Base-by-base conservation (phyloP, 805 yeast species). In the Starmerella bombi region DNA sequence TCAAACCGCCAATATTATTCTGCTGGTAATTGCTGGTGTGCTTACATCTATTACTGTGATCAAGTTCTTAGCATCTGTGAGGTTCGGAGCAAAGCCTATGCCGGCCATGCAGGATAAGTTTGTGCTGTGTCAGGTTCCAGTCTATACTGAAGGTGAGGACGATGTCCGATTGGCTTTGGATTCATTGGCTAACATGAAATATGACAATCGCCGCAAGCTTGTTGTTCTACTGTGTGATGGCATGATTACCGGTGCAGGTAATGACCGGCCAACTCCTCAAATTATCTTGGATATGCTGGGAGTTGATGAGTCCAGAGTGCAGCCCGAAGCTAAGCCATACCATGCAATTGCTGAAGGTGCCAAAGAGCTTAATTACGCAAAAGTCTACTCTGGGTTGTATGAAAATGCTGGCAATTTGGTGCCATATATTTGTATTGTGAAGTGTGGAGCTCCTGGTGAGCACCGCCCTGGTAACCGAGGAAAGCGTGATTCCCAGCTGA, bases 351-450 rank as follows among this genome's bases (percentile, higher is more conserved):
- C 76, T 12, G 77, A 70, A 51, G 79, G 78, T 41, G 55, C 69
- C 9, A 67, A 68, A 54, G 72, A 74, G 53, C 72, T 73, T 49
- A 74, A 74, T 54, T 70, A 67, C 64, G 80, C 74, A 34, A 71
- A 73, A 54, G 72, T 73, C 3, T 74, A 72, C 48, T 71, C 75
- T n/a, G 80, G 80, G 0, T 63, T 74, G 43, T 74, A 74, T 53
- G 74, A 72, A 46, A 64, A 64, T 48, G 69, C 70, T 46, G 79
- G 75, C 42, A 59, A 62, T 25, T 67, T 71, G 18, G 71, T 72
- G 7, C 79, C 80, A 1, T 62, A 67, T 46, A 48, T 74, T 25
- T 67, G 70, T 12, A 61, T 74, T 42, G 75, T 70, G 40, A 74
- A 74, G 53, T 69, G 72, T 39, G 80, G 80, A 29, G 64, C 72